Evolutionary conservation across 1,284 basidiomycete genomes (phyloP).

Genomic region (Filobasidium uniguttulatum): DNA sequence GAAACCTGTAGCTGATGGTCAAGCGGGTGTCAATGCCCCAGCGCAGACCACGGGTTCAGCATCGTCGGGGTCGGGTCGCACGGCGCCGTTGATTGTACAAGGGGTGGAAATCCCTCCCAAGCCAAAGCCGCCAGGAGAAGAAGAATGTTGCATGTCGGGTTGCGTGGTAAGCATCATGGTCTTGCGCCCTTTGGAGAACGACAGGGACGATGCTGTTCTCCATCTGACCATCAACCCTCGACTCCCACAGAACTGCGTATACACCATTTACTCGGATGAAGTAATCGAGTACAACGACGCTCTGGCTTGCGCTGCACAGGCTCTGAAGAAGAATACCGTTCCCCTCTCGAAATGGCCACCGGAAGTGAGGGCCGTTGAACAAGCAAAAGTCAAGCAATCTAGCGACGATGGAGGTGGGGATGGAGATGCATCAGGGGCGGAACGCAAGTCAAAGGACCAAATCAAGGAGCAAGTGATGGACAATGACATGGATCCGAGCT

Average conservation of each 20-base stretch:
- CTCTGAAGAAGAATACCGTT: neutral
- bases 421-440: neutral
- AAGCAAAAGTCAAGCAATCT: neutral
- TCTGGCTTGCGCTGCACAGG: neutral
- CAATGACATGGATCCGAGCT: conserved; percentile 10
- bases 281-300: conserved; percentile 13
- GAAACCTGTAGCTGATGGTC: conserved; percentile 2
- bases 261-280: conserved; percentile 14
- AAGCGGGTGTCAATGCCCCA: no score
- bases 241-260: conserved; percentile 13
- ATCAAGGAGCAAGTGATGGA: conserved; percentile 11
- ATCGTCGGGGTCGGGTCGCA: neutral
- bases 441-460: neutral
- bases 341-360: conserved; percentile 11
- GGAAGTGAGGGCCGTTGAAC: neutral
- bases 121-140: conserved; percentile 13
- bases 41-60: neutral
- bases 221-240: neutral
- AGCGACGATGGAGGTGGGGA: neutral
- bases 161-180: conserved; percentile 13
- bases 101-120: conserved; percentile 13
- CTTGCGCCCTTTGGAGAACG: neutral
- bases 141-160: conserved; percentile 20
- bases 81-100: neutral
- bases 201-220: neutral